These are phyloP conservation scores for Opeltia flavorubescens DNA, from an alignment of 495 filamentous ascomycete species.

Conservation along the genomic window DNA sequence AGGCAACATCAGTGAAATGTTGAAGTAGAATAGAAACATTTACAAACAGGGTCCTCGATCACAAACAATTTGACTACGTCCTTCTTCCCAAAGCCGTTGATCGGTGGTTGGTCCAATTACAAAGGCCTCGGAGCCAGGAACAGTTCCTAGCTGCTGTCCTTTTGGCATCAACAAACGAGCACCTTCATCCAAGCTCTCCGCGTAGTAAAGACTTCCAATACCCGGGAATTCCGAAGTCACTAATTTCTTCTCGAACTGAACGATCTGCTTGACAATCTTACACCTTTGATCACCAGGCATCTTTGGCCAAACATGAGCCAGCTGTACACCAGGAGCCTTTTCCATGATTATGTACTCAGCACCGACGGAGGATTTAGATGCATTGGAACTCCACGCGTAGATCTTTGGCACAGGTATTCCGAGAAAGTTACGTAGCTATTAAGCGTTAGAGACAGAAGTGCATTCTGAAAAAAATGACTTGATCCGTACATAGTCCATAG, in stretches of 20 bases:
- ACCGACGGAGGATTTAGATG: slow-evolving; percentile 17
- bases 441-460: not conserved
- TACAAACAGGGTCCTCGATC: slow-evolving; percentile 12
- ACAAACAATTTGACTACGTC: slow-evolving; percentile 15
- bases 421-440: not conserved
- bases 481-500: slow-evolving; percentile 27
- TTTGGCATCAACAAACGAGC: too few species aligned
- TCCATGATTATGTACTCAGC: slow-evolving; percentile 28
- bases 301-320: slow-evolving; percentile 14
- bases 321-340: slow-evolving; percentile 14
- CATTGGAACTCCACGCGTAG: slow-evolving; percentile 17
- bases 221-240: slow-evolving; percentile 13
- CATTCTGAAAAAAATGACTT: not conserved
- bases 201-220: slow-evolving; percentile 18
- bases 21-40: slow-evolving; percentile 5
- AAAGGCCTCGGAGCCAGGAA: not conserved
- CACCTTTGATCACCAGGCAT: slow-evolving; percentile 14
- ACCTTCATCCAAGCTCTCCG: slow-evolving; percentile 7
- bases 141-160: too few species aligned
- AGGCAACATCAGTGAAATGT: not conserved
- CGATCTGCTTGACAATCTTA: slow-evolving; percentile 17
- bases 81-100: slow-evolving; percentile 10
- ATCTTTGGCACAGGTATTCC: slow-evolving; percentile 18
- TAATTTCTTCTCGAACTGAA: slow-evolving; percentile 20
- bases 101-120: slow-evolving; percentile 7